Evolutionary conservation across 768 basidiomycete species (phyloP).

Genomic region (Cantharellus cinnabarinus): DNA sequence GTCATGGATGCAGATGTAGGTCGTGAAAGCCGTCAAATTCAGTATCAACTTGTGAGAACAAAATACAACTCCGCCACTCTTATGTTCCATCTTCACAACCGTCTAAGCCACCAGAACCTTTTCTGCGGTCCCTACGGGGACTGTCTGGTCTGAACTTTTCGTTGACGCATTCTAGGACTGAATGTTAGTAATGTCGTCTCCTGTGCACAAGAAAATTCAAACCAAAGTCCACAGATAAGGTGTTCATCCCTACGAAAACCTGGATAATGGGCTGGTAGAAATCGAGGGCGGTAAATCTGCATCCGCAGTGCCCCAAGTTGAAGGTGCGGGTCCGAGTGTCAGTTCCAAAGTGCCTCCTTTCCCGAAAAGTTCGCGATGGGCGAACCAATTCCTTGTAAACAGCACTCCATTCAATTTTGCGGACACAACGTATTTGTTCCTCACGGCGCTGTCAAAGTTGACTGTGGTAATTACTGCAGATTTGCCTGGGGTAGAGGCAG

Average conservation of each 20-base stretch:
- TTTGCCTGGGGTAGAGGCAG: slow-evolving; percentile 5
- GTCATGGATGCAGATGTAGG: no score
- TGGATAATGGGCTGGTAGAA: background rate
- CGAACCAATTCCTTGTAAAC: slow-evolving; percentile 10
- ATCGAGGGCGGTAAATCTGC: slow-evolving; percentile 7
- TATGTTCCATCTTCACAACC: no score
- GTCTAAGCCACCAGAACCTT: no score
- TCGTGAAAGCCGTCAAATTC: no score
- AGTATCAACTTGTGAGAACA: no score
- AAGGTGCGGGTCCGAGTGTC: slow-evolving; percentile 5
- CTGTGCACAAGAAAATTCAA: no score
- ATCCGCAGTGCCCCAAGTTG: slow-evolving; percentile 6
- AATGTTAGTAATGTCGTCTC: no score
- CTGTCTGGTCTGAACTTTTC: no score
- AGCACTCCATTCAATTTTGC: slow-evolving; percentile 8
- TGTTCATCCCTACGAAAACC: background rate
- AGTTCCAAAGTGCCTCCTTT: slow-evolving; percentile 9
- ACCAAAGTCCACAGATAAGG: no score
- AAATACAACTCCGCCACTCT: no score
- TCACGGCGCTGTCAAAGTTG: slow-evolving; percentile 7
- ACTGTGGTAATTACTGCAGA: slow-evolving; percentile 4
- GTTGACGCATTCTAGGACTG: no score
- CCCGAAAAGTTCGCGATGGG: slow-evolving; percentile 8
- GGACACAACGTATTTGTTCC: slow-evolving; percentile 10
- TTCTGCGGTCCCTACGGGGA: no score